Evolutionary conservation across 345 rosid species (phyloP), one percentile per base, ranked within the genome.

Genomic region (Mallotus nudiflorus): DNA sequence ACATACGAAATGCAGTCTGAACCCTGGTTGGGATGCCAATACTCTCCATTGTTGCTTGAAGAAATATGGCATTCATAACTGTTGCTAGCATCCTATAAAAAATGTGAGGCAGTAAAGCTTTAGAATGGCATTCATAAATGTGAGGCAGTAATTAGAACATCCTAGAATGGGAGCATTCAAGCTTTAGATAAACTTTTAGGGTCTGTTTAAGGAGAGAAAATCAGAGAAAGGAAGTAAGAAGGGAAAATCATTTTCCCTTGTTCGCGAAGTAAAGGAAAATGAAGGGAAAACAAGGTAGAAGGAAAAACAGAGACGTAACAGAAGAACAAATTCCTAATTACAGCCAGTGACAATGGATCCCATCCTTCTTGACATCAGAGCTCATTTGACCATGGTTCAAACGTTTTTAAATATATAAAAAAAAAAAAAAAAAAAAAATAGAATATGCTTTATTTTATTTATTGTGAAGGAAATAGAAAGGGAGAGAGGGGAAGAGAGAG

Each of bases 21-120:
- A 94, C 96, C 72, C 95, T 91, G 3, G 96, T 91, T 50, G 98
- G 95, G 62, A 94, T 91, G 73, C 98, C 98, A 1, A 94, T 83
- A 56, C 97, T 94, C 83, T 94, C 97, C 97, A 94, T 91, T 14
- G 97, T 94, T 40, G 98, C 96, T 83, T 91, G 93, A 70, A 94
- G 97, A 82, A 85, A 94, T 67, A 91, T 87, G 31, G 97, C 96
- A 79, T 94, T 94, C 98, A 94, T 91, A 44, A 91, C 97, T 50
- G 97, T 91, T n/a, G 98, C 98, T 51, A 94, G 71, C 97, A 90
- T 94, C 73, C 97, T 94, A 75, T 63, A 56, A 66, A 77, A 65
- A 12, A 2, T 33, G 3, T n/a, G 25, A 70, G 55, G 33, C 33
- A 50, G 44, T 6, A 22, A 24, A 70, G 45, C 54, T 61, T 29